A percentile compares a stretch with the other conserved stretches of the same genome.
These are phyloP conservation scores for Echinosophora koreensis DNA, from an alignment of 306 rosid species.

Conservation along the genomic window DNA sequence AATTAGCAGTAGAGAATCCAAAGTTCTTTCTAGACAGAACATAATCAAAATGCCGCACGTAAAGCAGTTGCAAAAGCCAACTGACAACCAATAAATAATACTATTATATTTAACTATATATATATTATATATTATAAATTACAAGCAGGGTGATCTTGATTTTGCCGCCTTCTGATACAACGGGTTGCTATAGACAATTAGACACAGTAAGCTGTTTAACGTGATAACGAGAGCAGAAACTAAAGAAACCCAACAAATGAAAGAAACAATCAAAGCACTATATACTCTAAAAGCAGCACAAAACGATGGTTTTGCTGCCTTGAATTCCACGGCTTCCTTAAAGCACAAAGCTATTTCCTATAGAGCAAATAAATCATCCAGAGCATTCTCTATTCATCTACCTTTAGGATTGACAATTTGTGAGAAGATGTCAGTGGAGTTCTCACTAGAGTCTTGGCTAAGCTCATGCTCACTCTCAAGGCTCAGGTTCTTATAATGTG, in stretches of 20 bases:
- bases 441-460: slow-evolving; percentile 37
- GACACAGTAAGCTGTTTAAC: slow-evolving; percentile 1
- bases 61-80: background rate
- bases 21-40: background rate
- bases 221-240: background rate
- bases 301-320: background rate
- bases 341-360: slow-evolving; percentile 7
- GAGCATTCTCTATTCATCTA: slow-evolving; percentile 16
- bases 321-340: slow-evolving; percentile 23
- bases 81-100: slow-evolving; percentile 21
- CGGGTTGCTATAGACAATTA: slow-evolving; percentile 20
- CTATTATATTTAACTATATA: slow-evolving; percentile 9
- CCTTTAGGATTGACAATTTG: slow-evolving; percentile 51
- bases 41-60: background rate
- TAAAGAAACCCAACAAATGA: background rate
- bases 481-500: slow-evolving; percentile 44
- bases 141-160: background rate
- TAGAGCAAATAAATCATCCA: background rate
- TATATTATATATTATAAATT: slow-evolving; percentile 2
- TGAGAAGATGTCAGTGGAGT: slow-evolving; percentile 49
- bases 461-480: slow-evolving; percentile 38
- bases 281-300: slow-evolving; percentile 10
- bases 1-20: background rate
- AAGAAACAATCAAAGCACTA: slow-evolving; percentile 3
- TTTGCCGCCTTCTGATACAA: background rate